Percentiles rank a stretch among this genome's conserved stretches.
phyloP scores from a whole-genome alignment of 2,329 filamentous ascomycete species.

The Fusarium tupiense region DNA sequence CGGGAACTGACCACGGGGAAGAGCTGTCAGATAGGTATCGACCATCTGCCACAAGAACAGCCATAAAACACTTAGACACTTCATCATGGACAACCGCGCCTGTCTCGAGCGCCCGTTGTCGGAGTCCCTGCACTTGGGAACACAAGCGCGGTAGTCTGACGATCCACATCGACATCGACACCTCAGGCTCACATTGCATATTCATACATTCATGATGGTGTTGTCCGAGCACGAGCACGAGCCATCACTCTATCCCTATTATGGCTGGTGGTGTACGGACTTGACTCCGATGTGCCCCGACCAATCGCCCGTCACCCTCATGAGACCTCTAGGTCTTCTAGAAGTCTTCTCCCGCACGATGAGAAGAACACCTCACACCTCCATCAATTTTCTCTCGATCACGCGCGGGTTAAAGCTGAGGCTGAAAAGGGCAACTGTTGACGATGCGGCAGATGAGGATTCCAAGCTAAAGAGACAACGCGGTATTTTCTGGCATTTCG shows the following conservation, averaged over 20 bases:
- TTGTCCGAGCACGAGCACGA: neutral
- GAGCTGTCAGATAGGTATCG: neutral
- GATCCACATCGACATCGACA: neutral
- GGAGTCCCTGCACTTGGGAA: neutral
- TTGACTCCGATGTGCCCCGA: neutral
- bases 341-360: constrained; percentile 41
- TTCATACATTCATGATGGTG: neutral
- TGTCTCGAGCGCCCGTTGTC: constrained; percentile 12
- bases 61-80: neutral
- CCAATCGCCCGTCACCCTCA: constrained; percentile 13
- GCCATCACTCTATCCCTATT: neutral
- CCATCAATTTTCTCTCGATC: constrained; percentile 19
- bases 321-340: constrained; percentile 36
- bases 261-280: constrained; percentile 14
- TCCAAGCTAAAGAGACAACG: neutral
- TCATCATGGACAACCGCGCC: constrained; percentile 1
- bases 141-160: constrained; percentile 1
- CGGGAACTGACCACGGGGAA: neutral
- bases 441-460: neutral
- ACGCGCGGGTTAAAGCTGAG: constrained; percentile 17
- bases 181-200: neutral
- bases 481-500: constrained; percentile 8
- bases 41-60: neutral
- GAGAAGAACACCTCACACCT: constrained; percentile 11
- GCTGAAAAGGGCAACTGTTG: constrained; percentile 14